Evolutionary conservation across 768 basidiomycete genomes (phyloP), one percentile per base, ranked within the genome.

Genomic region (Lactarius psammicola): DNA sequence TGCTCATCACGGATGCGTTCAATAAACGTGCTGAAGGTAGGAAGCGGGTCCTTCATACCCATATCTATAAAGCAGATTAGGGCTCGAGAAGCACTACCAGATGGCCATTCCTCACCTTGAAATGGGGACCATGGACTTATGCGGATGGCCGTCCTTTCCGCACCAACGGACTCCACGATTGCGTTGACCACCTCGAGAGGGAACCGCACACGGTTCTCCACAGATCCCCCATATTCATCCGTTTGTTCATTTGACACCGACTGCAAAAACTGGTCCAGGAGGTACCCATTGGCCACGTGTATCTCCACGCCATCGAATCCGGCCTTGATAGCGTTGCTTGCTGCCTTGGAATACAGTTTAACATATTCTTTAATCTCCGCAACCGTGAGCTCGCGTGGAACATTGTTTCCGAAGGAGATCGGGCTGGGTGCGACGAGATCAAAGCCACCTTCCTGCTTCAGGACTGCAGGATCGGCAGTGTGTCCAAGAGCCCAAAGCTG

Each of bases 401-500:
- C 18, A 8, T 42, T 58, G 80, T 73, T 11, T 72, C 42, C 3
- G 79, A 79, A 7, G 78, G 73, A 15, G 77, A 74, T 59, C 78
- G 72, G 66, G 76, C 76, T 5, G 73, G 73, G 11, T 20, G 23
- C 56, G 4, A 66, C 56, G 23, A 66, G 11, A 13, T 62, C 60
- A n/a, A 75, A 76, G 56, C 68, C 68, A 5, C 78, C 75, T 56
- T 80, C 78, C 57, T 79, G 71, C 7, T 69, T 69, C 0, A 87
- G 75, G 38, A 76, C 55, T 0, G 71, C 68, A 26, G 74, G 66
- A 28, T 72, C 59, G 6, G 81, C 81, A 0, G 75, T 71, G 2
- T 84, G 80, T 0, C 84, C 87, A 2, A 84, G 71, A 1, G 86
- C 86, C 79, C 85, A 85, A 1, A 86, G 78, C 71, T 88, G 87